Conservation (phyloP, 2,329 filamentous ascomycete genomes). For the Hysterium pulicare region DNA sequence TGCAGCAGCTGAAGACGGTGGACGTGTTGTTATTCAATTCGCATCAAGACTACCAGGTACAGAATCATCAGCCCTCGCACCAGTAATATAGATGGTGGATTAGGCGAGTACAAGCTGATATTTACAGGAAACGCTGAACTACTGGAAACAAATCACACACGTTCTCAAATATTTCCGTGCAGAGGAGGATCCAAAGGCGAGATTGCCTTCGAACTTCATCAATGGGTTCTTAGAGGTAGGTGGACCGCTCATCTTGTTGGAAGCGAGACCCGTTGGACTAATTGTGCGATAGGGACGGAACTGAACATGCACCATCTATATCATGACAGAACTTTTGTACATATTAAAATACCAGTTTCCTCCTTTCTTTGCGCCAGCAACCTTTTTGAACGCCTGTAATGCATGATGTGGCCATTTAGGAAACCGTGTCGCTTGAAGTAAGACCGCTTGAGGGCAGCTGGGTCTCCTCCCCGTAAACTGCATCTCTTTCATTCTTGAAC, state of each 20-base stretch:
- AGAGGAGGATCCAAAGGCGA: conserved; percentile 73
- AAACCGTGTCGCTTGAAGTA: not conserved
- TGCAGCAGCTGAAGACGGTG: conserved; percentile 81
- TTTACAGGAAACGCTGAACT: conserved; percentile 91
- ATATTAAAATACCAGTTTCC: conserved; percentile 37
- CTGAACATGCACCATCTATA: conserved; percentile 17
- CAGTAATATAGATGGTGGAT: not conserved
- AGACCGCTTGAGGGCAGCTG: not conserved
- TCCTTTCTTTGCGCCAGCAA: conserved; percentile 20
- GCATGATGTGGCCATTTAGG: conserved; percentile 11
- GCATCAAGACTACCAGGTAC: conserved; percentile 89
- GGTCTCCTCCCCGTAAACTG: conserved; percentile 47
- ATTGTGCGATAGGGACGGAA: conserved; percentile 41
- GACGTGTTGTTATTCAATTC: conserved; percentile 90
- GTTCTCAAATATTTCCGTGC: conserved; percentile 95
- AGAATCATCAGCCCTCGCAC: conserved; percentile 6
- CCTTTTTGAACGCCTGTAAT: conserved; percentile 32
- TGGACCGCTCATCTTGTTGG: conserved; percentile 1
- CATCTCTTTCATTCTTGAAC: conserved; percentile 67
- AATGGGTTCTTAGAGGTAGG: conserved; percentile 89
- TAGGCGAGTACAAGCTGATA: not conserved
- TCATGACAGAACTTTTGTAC: conserved; percentile 22
- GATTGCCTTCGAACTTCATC: conserved; percentile 87
- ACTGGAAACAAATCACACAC: conserved; percentile 96
- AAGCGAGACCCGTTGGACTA: not conserved